Conservation (phyloP, 345 rosid species). For the Euclidium syriacum region DNA sequence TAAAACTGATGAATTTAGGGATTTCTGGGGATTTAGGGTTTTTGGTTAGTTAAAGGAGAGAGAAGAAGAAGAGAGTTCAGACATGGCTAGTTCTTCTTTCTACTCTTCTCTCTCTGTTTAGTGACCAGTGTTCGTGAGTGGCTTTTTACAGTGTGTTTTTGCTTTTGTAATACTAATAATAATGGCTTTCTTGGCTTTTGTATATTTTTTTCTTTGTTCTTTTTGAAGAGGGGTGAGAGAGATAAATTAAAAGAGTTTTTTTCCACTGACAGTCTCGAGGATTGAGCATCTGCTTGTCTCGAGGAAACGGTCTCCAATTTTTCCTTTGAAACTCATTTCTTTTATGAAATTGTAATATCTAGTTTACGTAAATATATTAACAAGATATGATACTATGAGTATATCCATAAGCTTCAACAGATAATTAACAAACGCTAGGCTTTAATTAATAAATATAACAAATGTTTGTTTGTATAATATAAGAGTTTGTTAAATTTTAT, state of each 20-base stretch:
- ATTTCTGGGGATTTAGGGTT: not conserved
- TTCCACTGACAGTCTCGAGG: constrained; percentile 34
- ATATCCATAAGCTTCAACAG: constrained; percentile 12
- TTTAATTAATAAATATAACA: too few species aligned
- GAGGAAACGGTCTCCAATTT: constrained; percentile 31
- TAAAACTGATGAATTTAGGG: not conserved
- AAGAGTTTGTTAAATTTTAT: too few species aligned
- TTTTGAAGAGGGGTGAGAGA: constrained; percentile 25
- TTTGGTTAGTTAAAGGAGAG: not conserved
- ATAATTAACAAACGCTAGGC: constrained; percentile 5
- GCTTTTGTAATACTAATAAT: constrained; percentile 29
- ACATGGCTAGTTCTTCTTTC: constrained; percentile 10
- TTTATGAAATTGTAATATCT: not conserved
- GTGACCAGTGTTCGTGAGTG: constrained; percentile 20
- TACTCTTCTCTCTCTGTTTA: not conserved
- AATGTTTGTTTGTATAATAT: too few species aligned
- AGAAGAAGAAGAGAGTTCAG: constrained; percentile 16
- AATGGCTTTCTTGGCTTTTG: constrained; percentile 30
- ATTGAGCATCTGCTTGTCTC: constrained; percentile 33
- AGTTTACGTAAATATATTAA: not conserved
- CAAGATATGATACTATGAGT: constrained; percentile 3
- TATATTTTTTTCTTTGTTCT: constrained; percentile 1
- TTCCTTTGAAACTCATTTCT: constrained; percentile 5
- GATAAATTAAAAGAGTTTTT: constrained; percentile 19
- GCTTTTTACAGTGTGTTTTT: constrained; percentile 25